A percentile compares a stretch with the other conserved stretches of the same genome.
These are phyloP conservation scores for Nelumbo lutea DNA, from an alignment of 164 flowering plant genomes.

Conservation along the genomic window DNA sequence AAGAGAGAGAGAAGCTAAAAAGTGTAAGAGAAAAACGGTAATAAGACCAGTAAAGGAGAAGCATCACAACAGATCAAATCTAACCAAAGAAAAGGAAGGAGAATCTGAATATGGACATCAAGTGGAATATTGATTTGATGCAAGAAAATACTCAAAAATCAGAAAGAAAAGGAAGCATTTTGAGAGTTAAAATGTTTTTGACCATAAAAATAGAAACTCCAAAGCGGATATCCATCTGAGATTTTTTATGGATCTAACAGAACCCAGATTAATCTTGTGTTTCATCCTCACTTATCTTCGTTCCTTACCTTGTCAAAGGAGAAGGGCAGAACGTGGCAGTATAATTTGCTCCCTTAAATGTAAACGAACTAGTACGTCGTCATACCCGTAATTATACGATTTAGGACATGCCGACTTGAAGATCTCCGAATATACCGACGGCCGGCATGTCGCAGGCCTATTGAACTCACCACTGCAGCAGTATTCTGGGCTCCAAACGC, in stretches of 20 bases:
- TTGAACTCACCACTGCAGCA: slow-evolving; percentile 25
- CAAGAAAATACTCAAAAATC: background rate
- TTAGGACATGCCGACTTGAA: slow-evolving; percentile 65
- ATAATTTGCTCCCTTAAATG: slow-evolving; percentile 61
- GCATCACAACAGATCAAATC: too few relatives aligned
- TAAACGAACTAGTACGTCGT: slow-evolving; percentile 63
- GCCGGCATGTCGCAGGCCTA: slow-evolving; percentile 48
- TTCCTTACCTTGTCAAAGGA: slow-evolving; percentile 40
- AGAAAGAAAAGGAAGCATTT: too few relatives aligned
- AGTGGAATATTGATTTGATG: background rate
- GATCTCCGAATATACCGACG: slow-evolving; percentile 62
- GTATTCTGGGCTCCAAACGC: slow-evolving; percentile 58
- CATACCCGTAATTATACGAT: slow-evolving; percentile 75
- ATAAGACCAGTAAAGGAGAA: too few relatives aligned
- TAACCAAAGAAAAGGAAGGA: too few relatives aligned
- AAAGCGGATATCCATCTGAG: background rate
- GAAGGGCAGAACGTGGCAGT: slow-evolving; percentile 66
- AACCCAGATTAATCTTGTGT: too few relatives aligned
- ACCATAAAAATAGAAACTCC: too few relatives aligned
- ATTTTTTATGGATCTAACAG: background rate
- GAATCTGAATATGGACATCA: too few relatives aligned
- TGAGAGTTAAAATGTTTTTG: background rate
- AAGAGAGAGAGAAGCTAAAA: background rate
- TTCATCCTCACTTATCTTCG: too few relatives aligned
- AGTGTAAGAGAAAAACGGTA: too few relatives aligned